Evolutionary conservation across 371 early-diverging fungal species (phyloP).

Genomic region (Chytridium lagenaria): DNA sequence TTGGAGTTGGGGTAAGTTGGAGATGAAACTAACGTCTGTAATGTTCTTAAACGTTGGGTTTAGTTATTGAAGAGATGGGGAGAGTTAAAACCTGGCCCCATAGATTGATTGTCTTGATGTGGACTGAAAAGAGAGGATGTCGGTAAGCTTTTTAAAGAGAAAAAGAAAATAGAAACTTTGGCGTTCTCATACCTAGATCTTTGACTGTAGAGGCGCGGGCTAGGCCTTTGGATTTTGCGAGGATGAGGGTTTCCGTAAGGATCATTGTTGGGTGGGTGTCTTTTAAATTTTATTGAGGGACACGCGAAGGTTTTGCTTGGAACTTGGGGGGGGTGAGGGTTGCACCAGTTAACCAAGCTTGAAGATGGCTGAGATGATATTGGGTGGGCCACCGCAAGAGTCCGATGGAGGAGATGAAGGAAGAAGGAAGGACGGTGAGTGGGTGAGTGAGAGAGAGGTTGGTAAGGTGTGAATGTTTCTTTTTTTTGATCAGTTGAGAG

Average conservation of each 20-base stretch:
- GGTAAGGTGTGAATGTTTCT: too few species aligned
- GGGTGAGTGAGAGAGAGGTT: too few species aligned
- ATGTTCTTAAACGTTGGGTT: conserved; percentile 26
- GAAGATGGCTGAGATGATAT: too few species aligned
- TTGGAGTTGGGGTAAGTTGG: conserved; percentile 37
- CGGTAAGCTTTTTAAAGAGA: too few species aligned
- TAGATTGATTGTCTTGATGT: conserved; percentile 43
- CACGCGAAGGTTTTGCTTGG: too few species aligned
- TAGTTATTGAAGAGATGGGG: background rate
- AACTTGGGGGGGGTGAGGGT: too few species aligned
- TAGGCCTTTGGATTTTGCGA: conserved; percentile 32
- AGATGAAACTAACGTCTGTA: conserved; percentile 42
- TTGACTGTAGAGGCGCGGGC: conserved; percentile 23
- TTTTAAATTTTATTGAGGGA: background rate
- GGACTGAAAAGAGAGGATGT: too few species aligned
- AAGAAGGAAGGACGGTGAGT: too few species aligned
- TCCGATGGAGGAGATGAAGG: too few species aligned
- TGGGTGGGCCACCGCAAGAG: too few species aligned
- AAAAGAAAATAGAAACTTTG: background rate
- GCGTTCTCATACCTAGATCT: conserved; percentile 22
- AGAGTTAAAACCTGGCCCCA: conserved; percentile 42
- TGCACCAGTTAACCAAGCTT: too few species aligned
- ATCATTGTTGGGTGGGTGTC: conserved; percentile 21
- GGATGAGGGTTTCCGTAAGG: conserved; percentile 32
- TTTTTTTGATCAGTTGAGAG: too few species aligned